Base-by-base conservation (phyloP, 495 filamentous ascomycete genomes). In the Penicillium goetzii region DNA sequence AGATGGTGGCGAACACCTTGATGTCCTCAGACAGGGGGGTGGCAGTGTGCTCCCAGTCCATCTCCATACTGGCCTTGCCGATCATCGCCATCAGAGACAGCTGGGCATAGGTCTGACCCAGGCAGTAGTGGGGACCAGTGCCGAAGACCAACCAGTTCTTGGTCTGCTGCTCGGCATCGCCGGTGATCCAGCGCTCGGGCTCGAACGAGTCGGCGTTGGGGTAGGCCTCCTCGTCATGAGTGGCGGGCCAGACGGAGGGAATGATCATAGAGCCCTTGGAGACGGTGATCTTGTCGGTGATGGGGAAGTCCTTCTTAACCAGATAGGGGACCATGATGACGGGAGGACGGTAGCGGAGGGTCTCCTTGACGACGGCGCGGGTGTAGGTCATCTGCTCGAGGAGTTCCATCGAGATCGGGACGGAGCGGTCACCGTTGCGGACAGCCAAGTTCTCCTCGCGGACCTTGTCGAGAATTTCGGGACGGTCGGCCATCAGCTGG, bases 71-170 rank as follows among this genome's bases (percentile, higher is more conserved):
- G n/a, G 96, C 92, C 83, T 96, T 98, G 56, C 93, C 94, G 71
- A 99, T 86, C 85, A 97, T 92, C 5, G 90, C 86, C 73, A 90
- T 94, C 65, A 99, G 81, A 71, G 97, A 96, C 55, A 91, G 78
- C 70, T 89, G 86, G n/a, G 93, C 95, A 71, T 98, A 99, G 53
- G 87, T 89, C 80, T 98, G 95, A 52, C 95, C 95, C 55, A 99
- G 82, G 73, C 95, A 99, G 79, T 98, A 97, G 81, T 99, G 95
- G 65, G 95, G 90, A 14, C 95, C 95, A 7, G 92, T 95, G 64
- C 95, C 95, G 68, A 99, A 99, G 30, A 99, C 93, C 43, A 99
- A 84, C 85, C 89, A 99, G 81, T 99, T 99, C 88, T 97, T 99
- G 63, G 86, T 82, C 63, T 94, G 91, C 78, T 91, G 88, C 76